Conservation (phyloP, 2,329 filamentous ascomycete genomes). For the Fusarium coffeatum region DNA sequence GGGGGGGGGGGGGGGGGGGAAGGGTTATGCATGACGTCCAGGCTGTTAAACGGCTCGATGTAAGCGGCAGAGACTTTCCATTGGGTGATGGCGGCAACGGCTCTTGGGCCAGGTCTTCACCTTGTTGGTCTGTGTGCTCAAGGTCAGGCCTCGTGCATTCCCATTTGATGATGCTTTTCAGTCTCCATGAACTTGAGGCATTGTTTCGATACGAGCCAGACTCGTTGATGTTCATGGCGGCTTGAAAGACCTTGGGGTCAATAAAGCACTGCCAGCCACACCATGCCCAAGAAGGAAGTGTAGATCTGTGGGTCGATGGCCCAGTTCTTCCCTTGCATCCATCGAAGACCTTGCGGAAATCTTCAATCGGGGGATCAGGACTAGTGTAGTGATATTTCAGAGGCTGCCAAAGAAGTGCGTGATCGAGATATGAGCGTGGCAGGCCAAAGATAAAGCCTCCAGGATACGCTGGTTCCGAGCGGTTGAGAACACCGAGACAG, state of each 20-base stretch:
- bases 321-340: neutral
- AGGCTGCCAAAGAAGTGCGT: neutral
- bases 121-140: neutral
- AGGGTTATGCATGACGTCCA: neutral
- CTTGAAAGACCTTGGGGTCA: neutral
- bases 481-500: neutral
- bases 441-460: neutral
- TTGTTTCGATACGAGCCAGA: neutral
- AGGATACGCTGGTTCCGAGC: neutral
- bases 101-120: accelerated
- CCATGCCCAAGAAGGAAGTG: neutral
- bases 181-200: neutral
- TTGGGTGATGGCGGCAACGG: neutral
- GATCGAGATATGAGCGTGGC: neutral
- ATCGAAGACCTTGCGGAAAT: neutral
- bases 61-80: neutral
- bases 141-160: neutral
- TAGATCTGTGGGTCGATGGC: neutral
- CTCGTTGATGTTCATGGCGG: neutral
- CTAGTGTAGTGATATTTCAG: neutral
- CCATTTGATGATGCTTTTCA: neutral
- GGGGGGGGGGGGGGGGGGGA: too few relatives aligned
- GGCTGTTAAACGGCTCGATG: neutral
- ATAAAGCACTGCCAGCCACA: neutral
- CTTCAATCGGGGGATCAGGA: neutral